Evolutionary conservation across 257 asterid species (phyloP), one percentile per base, ranked within the genome.

Genomic region (Salvia hispanica): DNA sequence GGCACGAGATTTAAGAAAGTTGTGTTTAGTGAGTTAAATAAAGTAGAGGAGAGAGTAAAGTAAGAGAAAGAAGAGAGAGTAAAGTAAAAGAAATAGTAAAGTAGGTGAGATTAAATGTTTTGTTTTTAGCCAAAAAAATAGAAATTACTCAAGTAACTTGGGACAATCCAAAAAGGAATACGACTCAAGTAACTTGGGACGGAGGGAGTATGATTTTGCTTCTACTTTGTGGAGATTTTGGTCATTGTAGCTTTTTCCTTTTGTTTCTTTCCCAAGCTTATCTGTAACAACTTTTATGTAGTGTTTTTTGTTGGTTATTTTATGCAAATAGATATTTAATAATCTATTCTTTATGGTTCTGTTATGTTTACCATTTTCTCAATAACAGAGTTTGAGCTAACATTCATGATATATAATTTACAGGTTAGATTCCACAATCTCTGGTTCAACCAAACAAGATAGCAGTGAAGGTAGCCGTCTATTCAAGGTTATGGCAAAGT

Each of bases 381-480:
- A 31, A 33, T 25, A 65, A 62, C 58, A 39, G 15, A 60, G 36
- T 64, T 67, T 77, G 60, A 47, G 37, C 72, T 66, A 53, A 70
- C 67, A 33, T 64, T 58, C 45, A 28, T 72, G 60, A 44, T 75
- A 37, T 59, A 21, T 37, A 57, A 13, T 42, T 69, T 63, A 73
- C 92, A 91, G 99, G 79, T 83, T 94, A 77, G 99, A 94, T 82
- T 86, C 96, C 12, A 94, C 99, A 5, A 91, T 94, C 75, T 88
- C 97, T 36, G 99, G 99, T 62, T 83, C 96, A 69, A 76, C 84
- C 21, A 94, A 91, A 81, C 98, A 85, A 79, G 99, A 94, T 64
- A 74, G 84, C 88, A 91, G 76, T 70, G 99, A 94, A 74, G 98
- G 99, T 69, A 91, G 99, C 71, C 99, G 99, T 66, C 92, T 94